Evolutionary conservation across 495 filamentous ascomycete genomes (phyloP), one percentile per base, ranked within the genome.

Genomic region (Ramalina intermedia): DNA sequence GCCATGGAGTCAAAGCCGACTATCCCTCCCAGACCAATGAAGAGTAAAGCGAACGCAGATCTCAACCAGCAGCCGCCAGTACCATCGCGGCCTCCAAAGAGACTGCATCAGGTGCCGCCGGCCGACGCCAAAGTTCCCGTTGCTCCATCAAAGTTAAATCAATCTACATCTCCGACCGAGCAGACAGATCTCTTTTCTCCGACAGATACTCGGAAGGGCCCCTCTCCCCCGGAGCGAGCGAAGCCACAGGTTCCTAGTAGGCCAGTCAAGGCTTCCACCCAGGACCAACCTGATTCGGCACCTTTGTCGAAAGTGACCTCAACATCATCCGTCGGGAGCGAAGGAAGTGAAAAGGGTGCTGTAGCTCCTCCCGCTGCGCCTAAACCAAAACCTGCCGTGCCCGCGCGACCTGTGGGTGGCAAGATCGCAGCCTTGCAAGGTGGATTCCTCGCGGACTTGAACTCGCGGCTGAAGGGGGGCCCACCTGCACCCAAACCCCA

Each of bases 371-470:
- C 50, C n/a, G 62, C 66, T 3, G 57, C 63, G 6, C 63, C 69
- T 6, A 85, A 81, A 58, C 65, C 73, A 29, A 93, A 89, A 59
- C 87, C 87, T 17, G 72, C 78, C 0, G 69, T 95, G 9, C 90
- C 91, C n/a, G 78, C 82, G 17, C 76, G 88, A 27, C 87, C 87
- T 0, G 69, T 71, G 38, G 87, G 85, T 3, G 70, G 76, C 39
- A 96, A 96, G 67, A 91, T 98, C 58, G 87, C 88, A 14, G 85
- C 88, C 20, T 60, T 96, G 45, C 86, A 91, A 64, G 82, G 83
- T 14, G 87, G 85, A 3, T 96, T 96, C 65, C 75, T 96, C 68
- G 82, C 75, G 26, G 89, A 96, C 59, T 66, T 98, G 37, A 91
- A 96, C 61, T 84, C 82, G 14, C 79, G 87, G 14, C 69, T 98